Evolutionary conservation across 176 grass and related monocot species (phyloP).

Genomic region (Canna indica): DNA sequence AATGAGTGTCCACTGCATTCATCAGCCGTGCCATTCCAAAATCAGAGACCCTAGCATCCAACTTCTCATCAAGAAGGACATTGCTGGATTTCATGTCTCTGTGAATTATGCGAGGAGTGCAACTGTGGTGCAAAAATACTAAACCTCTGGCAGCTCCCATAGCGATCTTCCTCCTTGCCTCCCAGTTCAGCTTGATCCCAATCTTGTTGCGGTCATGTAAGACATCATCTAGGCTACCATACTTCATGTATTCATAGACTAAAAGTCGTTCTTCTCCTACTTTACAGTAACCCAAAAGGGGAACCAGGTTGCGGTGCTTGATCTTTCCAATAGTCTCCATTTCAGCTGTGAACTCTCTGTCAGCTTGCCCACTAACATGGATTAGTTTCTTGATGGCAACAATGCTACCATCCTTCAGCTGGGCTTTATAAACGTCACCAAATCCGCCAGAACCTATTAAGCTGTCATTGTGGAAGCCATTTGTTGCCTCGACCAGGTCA

Average conservation of each 20-base stretch:
- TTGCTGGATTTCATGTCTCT: slow-evolving; percentile 31
- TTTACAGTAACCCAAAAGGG: slow-evolving; percentile 25
- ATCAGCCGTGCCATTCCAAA: slow-evolving; percentile 28
- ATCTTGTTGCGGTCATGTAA: slow-evolving; percentile 18
- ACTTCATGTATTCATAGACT: slow-evolving; percentile 29
- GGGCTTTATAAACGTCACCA: slow-evolving; percentile 23
- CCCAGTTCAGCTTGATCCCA: slow-evolving; percentile 26
- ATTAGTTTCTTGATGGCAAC: slow-evolving; percentile 29
- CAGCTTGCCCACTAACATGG: slow-evolving; percentile 22
- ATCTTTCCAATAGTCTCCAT: slow-evolving; percentile 31
- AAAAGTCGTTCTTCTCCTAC: slow-evolving; percentile 21
- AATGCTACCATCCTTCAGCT: slow-evolving; percentile 21
- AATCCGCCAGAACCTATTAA: slow-evolving; percentile 22
- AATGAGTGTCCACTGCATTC: slow-evolving; percentile 15
- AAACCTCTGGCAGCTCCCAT: slow-evolving; percentile 21
- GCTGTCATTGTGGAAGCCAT: slow-evolving; percentile 22
- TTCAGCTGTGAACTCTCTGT: slow-evolving; percentile 25
- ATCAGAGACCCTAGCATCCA: slow-evolving; percentile 22
- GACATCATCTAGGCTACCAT: slow-evolving; percentile 23
- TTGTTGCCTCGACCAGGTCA: slow-evolving; percentile 19
- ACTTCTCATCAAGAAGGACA: slow-evolving; percentile 22
- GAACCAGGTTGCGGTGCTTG: slow-evolving; percentile 28
- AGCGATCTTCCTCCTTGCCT: slow-evolving; percentile 19
- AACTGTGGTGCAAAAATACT: slow-evolving; percentile 26
- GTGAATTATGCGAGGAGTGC: slow-evolving; percentile 25